Percentiles rank a stretch among this genome's conserved stretches.
Evolutionary conservation across 208 protist species (phyloP).

Genomic region (Trypanosoma vivax): DNA sequence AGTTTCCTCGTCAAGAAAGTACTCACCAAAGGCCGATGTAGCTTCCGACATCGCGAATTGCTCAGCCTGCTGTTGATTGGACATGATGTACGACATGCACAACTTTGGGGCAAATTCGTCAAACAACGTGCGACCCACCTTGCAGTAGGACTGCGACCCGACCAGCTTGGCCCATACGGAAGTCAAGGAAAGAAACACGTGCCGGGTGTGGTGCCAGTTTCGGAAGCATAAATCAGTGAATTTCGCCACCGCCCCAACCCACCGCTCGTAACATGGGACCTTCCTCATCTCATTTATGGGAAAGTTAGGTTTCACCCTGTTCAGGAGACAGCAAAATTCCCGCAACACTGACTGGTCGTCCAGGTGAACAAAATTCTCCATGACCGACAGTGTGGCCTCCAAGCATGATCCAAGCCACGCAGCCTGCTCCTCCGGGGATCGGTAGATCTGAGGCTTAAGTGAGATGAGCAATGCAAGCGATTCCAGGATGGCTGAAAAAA

Average conservation of each 20-base stretch:
- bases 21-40: conserved; percentile 16
- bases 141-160: conserved; percentile 20
- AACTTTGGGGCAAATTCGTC: conserved; percentile 15
- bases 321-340: conserved; percentile 45
- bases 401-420: conserved; percentile 39
- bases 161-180: conserved; percentile 25
- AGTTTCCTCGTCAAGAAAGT: conserved; percentile 33
- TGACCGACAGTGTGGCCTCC: conserved; percentile 40
- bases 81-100: conserved; percentile 18
- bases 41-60: conserved; percentile 8
- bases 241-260: conserved; percentile 25
- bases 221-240: conserved; percentile 22
- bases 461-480: conserved; percentile 20
- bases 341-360: conserved; percentile 18
- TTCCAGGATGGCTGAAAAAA: conserved; percentile 18
- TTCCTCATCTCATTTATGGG: conserved; percentile 39
- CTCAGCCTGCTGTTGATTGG: conserved; percentile 17
- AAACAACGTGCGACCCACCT: conserved; percentile 15
- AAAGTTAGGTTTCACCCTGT: conserved; percentile 55
- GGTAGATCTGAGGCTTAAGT: conserved; percentile 22
- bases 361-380: conserved; percentile 34
- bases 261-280: conserved; percentile 14
- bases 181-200: conserved; percentile 19
- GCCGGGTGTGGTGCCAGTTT: conserved; percentile 21
- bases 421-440: conserved; percentile 8